Evolutionary conservation across 2,329 filamentous ascomycete species (phyloP).

Genomic region (Dactylellina leptospora): DNA sequence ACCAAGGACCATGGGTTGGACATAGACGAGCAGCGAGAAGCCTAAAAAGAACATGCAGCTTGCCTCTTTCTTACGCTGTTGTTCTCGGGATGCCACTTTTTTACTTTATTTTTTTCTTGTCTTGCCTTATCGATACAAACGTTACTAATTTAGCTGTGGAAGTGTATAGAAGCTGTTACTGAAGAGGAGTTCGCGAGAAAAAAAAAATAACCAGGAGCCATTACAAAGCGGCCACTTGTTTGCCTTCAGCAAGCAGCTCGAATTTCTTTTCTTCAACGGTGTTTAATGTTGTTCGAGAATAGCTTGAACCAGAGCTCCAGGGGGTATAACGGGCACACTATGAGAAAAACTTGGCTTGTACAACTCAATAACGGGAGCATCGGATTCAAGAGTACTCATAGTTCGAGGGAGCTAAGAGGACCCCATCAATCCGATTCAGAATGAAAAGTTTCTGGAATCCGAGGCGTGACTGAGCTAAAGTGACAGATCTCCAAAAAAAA

Average conservation of each 20-base stretch:
- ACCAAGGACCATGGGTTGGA: slow-evolving; percentile 15
- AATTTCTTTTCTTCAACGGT: too few species aligned
- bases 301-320: too few species aligned
- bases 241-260: too few species aligned
- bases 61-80: slow-evolving; percentile 23
- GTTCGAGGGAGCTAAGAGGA: too few species aligned
- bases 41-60: slow-evolving; percentile 21
- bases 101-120: not conserved
- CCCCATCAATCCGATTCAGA: slow-evolving; percentile 25
- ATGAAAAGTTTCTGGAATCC: slow-evolving; percentile 8
- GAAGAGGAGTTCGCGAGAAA: too few species aligned
- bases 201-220: too few species aligned
- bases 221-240: too few species aligned
- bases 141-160: slow-evolving; percentile 25
- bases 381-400: too few species aligned
- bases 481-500: slow-evolving; percentile 28
- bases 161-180: slow-evolving; percentile 12
- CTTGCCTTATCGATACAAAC: slow-evolving; percentile 36
- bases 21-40: slow-evolving; percentile 48
- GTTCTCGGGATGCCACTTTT: slow-evolving; percentile 29
- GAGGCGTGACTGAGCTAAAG: slow-evolving; percentile 30
- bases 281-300: not conserved
- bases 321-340: too few species aligned
- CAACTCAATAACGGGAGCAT: not conserved
- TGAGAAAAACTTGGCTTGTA: slow-evolving; percentile 8